Base-by-base conservation (phyloP, 2,329 filamentous ascomycete genomes). In the Orbilia quercus region DNA sequence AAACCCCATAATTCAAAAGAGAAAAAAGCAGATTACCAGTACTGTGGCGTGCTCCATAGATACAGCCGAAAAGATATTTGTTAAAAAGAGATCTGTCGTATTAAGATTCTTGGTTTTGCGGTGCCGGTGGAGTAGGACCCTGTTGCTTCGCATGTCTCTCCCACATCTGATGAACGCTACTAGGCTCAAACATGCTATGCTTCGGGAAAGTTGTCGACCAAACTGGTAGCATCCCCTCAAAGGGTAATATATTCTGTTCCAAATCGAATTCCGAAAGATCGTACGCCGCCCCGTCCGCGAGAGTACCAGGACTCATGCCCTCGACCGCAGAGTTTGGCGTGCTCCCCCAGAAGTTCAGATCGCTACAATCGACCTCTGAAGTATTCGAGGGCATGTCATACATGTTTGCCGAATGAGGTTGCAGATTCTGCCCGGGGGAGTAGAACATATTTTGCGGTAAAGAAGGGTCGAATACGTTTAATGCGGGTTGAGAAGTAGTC, bases 401-500 rank as follows among this genome's bases (percentile, higher is more conserved):
- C 23, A 57, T 28, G 36, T 28, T 1, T 7, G 7, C 12, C 1
- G 31, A 7, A 40, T 54, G 31, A n/a, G 44, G 14, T 42, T 57
- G 53, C 22, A 40, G n/a, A 18, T 20, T 31, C 14, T 40, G 36
- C 4, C 23, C 45, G 0, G 53, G 55, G n/a, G 25, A 47, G 42
- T 44, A 53, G 0, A 66, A 50, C 2, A 18, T 38, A 22, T 66
- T 54, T 38, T 55, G 69, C 2, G 60, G 60, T n/a, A 73, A 22
- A 1, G 45, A 31, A 16, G 65, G 38, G 18, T 66, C 60, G 31
- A 73, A 40, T n/a, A 60, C 50, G 23, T 51, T 36, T 14, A 31
- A 16, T 23, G 58, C 66, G 28, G 28, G 28, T 9, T 31, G 28
- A 31, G 28, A 9, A 5, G 9, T 9, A 9, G 28, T 31, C 9